Evolutionary conservation across 1,284 basidiomycete genomes (phyloP).

Genomic region (Rhodofomes roseus): DNA sequence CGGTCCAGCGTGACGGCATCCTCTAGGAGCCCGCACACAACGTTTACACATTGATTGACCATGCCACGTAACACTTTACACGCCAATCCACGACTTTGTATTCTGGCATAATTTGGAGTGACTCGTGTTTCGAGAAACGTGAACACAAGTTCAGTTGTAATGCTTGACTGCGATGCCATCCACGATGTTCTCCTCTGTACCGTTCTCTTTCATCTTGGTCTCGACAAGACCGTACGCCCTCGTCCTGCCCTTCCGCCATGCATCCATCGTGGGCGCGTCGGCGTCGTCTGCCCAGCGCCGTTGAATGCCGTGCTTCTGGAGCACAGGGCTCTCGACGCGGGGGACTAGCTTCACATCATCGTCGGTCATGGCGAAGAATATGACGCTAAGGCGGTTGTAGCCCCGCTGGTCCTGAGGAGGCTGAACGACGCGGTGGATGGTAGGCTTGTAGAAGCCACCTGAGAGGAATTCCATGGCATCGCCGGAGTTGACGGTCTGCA

Average conservation of each 20-base stretch:
- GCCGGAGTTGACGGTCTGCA: constrained; percentile 52
- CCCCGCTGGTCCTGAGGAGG: constrained; percentile 46
- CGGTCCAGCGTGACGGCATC: too few species aligned
- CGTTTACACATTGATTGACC: too few species aligned
- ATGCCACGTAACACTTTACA: too few species aligned
- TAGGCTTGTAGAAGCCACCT: constrained; percentile 41
- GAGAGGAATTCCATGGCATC: constrained; percentile 56
- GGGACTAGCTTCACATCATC: constrained; percentile 34
- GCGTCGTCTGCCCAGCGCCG: constrained; percentile 26
- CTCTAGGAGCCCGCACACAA: too few species aligned
- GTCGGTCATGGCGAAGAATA: constrained; percentile 40
- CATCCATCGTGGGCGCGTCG: constrained; percentile 32
- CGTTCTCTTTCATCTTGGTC: constrained; percentile 30
- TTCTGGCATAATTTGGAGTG: too few species aligned
- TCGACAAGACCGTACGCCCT: constrained; percentile 30
- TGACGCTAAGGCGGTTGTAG: constrained; percentile 45
- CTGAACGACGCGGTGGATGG: constrained; percentile 36
- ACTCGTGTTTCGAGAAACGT: too few species aligned
- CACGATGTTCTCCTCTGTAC: constrained; percentile 42
- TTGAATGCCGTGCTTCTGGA: constrained; percentile 32
- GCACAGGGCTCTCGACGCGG: constrained; percentile 35
- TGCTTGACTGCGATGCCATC: constrained; percentile 41
- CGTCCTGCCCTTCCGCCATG: constrained; percentile 34
- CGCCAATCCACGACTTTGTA: too few species aligned
- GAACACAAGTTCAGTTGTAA: constrained; percentile 25